Evolutionary conservation across 2,329 filamentous ascomycete species (phyloP).

Genomic region (Corynespora cassiicola): DNA sequence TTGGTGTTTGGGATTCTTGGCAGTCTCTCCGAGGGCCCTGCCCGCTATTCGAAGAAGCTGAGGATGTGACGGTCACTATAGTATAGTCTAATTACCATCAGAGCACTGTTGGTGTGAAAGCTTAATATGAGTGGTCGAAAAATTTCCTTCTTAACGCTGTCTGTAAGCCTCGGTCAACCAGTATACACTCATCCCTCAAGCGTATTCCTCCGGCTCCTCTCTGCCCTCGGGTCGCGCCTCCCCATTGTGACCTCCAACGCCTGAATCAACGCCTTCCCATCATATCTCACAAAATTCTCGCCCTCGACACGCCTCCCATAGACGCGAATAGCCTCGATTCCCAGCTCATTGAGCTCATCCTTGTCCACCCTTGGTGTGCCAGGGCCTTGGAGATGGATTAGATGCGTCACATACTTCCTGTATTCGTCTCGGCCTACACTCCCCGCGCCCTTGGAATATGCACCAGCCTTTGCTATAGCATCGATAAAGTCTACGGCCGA

Average conservation of each 20-base stretch:
- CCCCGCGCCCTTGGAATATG: constrained; percentile 57
- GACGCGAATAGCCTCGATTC: constrained; percentile 78
- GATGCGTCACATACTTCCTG: constrained; percentile 77
- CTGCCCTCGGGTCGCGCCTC: constrained; percentile 61
- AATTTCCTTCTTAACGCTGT: too few species aligned
- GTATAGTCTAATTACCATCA: too few species aligned
- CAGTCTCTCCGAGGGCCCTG: too few species aligned
- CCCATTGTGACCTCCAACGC: constrained; percentile 81
- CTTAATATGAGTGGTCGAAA: too few species aligned
- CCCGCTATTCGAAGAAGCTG: constrained; percentile 1
- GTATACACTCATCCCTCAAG: constrained; percentile 31
- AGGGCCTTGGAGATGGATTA: constrained; percentile 78
- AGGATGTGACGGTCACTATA: not conserved
- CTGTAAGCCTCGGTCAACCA: too few species aligned
- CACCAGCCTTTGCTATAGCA: constrained; percentile 73
- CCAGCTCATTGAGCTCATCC: constrained; percentile 66
- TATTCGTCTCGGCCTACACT: constrained; percentile 54
- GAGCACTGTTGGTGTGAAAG: too few species aligned
- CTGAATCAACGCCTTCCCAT: constrained; percentile 74
- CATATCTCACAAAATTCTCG: constrained; percentile 70
- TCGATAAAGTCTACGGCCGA: constrained; percentile 81
- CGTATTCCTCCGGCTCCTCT: constrained; percentile 66
- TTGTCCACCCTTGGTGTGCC: constrained; percentile 75
- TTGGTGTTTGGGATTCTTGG: not conserved
- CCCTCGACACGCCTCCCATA: constrained; percentile 72